These are phyloP conservation scores for Cornus suecica DNA, from an alignment of 148 eudicot genomes.

Conservation along the genomic window DNA sequence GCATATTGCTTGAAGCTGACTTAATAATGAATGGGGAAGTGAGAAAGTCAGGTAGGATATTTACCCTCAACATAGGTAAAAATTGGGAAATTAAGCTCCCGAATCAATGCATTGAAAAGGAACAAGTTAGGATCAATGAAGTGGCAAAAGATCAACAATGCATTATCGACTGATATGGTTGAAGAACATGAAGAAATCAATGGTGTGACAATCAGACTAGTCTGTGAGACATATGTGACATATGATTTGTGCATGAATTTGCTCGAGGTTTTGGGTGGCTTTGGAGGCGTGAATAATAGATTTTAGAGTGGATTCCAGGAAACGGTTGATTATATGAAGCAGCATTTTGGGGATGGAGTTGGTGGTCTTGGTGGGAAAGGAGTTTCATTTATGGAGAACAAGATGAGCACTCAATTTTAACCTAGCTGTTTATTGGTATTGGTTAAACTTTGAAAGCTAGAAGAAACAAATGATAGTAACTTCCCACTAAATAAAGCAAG, in stretches of 20 bases:
- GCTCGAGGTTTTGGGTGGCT: slow-evolving; percentile 10
- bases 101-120: slow-evolving; percentile 10
- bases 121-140: slow-evolving; percentile 2
- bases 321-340: background rate
- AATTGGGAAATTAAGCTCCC: slow-evolving; percentile 6
- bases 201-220: slow-evolving; percentile 6
- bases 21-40: slow-evolving; percentile 16
- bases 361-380: background rate
- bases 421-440: too few species aligned
- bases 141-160: slow-evolving; percentile 8
- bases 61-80: background rate
- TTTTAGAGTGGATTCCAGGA: background rate
- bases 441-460: too few species aligned
- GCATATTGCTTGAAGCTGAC: too few species aligned
- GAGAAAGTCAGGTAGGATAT: slow-evolving; percentile 11
- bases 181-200: slow-evolving; percentile 13
- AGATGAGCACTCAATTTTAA: background rate
- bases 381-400: background rate
- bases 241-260: slow-evolving; percentile 19
- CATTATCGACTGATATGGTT: slow-evolving; percentile 1
- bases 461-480: too few species aligned
- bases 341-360: background rate
- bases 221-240: background rate
- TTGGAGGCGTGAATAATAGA: slow-evolving; percentile 21
- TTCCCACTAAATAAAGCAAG: too few species aligned